Percentiles rank a stretch among this genome's conserved stretches.
phyloP scores from a whole-genome alignment of 2,329 filamentous ascomycete species.

The Botryotinia convoluta region DNA sequence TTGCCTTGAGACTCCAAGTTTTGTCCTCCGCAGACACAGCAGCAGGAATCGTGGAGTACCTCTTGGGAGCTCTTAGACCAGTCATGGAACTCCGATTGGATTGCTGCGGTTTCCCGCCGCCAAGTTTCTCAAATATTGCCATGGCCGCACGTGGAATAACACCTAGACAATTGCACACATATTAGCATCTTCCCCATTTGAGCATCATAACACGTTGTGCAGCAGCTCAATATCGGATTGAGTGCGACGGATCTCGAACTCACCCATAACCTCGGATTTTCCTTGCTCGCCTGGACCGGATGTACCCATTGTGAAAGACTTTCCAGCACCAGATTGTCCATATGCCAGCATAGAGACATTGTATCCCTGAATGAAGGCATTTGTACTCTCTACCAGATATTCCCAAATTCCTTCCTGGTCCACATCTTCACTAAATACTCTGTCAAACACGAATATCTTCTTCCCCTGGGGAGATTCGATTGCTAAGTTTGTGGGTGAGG shows the following conservation, averaged over 20 bases:
- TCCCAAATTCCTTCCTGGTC: constrained; percentile 91
- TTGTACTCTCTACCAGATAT: constrained; percentile 86
- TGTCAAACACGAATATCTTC: constrained; percentile 95
- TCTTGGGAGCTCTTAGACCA: constrained; percentile 74
- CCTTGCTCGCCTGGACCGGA: constrained; percentile 78
- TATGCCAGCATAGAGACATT: constrained; percentile 98
- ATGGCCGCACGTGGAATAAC: constrained; percentile 92
- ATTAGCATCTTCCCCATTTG: constrained; percentile 25
- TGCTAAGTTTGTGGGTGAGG: constrained; percentile 76
- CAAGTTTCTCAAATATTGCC: constrained; percentile 83
- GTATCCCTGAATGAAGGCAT: constrained; percentile 90
- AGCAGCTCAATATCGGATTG: constrained; percentile 15
- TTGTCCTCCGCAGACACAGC: constrained; percentile 52
- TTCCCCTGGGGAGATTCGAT: constrained; percentile 90
- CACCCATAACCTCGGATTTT: constrained; percentile 73
- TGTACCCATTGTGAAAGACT: constrained; percentile 99
- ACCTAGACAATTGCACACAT: constrained; percentile 50
- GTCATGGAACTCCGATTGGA: constrained; percentile 66
- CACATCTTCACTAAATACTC: constrained; percentile 82
- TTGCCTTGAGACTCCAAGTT: constrained; percentile 88
- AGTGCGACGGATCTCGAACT: constrained; percentile 39
- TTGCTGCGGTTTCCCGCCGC: constrained; percentile 46
- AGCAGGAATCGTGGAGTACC: constrained; percentile 60
- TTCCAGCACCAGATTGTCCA: constrained; percentile 94
- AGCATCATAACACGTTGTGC: constrained; percentile 6